Base-by-base conservation (phyloP, 164 flowering plant genomes). In the Hamamelis virginiana region DNA sequence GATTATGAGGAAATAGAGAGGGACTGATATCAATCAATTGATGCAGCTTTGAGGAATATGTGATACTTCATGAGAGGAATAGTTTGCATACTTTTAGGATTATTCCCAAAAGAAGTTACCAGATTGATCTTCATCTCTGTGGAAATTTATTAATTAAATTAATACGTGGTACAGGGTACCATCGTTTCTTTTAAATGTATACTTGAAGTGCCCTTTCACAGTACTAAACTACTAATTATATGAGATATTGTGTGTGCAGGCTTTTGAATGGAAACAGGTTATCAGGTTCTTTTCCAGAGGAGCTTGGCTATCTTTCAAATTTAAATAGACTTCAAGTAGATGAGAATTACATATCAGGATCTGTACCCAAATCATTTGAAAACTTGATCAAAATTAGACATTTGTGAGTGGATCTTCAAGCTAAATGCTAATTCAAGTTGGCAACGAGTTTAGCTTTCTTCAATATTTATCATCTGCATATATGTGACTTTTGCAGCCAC, bases 221-320 rank as follows among this genome's bases (percentile, higher is more conserved):
- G 2, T 58, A 27, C 33, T 25, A 6, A 21, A 58, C 0, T 58
- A 27, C 33, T 25, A 6, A 21, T n/a, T 59, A 22, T 46, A 22
- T 47, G 46, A 23, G 12, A 18, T 11, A 50, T 21, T 8, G 10
- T 27, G 5, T 25, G 38, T 73, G 64, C 91, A 94, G 97, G 84
- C 92, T 94, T n/a, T 69, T 94, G 77, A 89, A 81, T 83, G 97
- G 98, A 59, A 91, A 94, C 75, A 65, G 76, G 26, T 66, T 94
- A 60, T 75, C 92, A 22, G 98, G 96, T 58, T 47, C 84, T 64
- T 70, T 91, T 65, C 92, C 98, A 0, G 89, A 83, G 23, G 98
- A 94, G 82, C 82, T 91, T n/a, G 97, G 97, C 22, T 46, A 72
- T 73, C 93, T 91, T 57, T 53, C 84, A 63, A 83, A 85, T 22